phyloP scores from a whole-genome alignment of 2,329 filamentous ascomycete genomes.

The Pseudocercospora cruenta region DNA sequence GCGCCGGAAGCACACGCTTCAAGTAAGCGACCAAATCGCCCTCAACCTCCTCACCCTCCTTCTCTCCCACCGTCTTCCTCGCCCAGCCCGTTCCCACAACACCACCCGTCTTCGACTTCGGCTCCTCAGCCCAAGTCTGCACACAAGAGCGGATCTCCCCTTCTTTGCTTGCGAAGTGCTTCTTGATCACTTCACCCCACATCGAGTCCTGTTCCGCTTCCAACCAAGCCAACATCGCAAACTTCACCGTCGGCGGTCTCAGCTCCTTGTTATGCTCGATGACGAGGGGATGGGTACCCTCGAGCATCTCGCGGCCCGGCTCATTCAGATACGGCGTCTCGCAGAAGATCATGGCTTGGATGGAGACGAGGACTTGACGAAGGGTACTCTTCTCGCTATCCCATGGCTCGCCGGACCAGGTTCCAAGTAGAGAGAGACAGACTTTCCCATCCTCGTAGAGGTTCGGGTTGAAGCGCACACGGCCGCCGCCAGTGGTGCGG shows the following conservation, averaged over 20 bases:
- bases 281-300: background rate
- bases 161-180: conserved; percentile 17
- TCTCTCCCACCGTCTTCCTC: background rate
- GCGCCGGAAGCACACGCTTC: background rate
- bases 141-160: conserved; percentile 18
- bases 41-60: background rate
- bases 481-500: conserved; percentile 56
- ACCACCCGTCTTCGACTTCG: background rate
- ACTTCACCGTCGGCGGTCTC: background rate
- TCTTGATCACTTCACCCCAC: conserved; percentile 22
- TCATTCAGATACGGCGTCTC: conserved; percentile 52
- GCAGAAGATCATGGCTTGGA: conserved; percentile 62
- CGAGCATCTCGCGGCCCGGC: background rate
- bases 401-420: conserved; percentile 56
- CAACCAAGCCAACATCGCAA: background rate
- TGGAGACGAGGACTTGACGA: conserved; percentile 57
- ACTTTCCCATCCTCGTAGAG: conserved; percentile 64
- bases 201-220: conserved; percentile 2
- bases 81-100: background rate
- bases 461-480: conserved; percentile 61
- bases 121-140: conserved; percentile 8
- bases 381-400: conserved; percentile 56
- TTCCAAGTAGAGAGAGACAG: conserved; percentile 60
- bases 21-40: background rate
- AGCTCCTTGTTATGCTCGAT: background rate